Evolutionary conservation across 345 rosid species (phyloP).

Genomic region (Gossypium ekmanianum): DNA sequence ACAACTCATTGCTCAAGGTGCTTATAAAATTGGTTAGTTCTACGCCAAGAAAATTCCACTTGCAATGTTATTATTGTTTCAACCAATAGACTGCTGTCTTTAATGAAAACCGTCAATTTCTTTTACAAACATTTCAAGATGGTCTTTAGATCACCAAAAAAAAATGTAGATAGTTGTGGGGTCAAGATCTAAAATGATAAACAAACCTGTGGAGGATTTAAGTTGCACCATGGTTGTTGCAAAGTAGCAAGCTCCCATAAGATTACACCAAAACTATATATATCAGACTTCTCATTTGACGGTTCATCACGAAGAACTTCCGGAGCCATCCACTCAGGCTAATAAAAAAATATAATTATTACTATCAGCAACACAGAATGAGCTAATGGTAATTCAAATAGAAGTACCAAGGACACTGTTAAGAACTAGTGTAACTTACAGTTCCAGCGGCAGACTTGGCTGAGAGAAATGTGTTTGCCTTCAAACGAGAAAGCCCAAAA

Average conservation of each 20-base stretch:
- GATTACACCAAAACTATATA: conserved; percentile 95
- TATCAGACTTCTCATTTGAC: conserved; percentile 92
- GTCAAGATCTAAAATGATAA: background rate
- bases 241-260: conserved; percentile 96
- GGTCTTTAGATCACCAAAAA: background rate
- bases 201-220: conserved; percentile 97
- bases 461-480: conserved; percentile 92
- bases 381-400: conserved; percentile 3
- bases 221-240: conserved; percentile 94
- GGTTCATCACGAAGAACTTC: conserved; percentile 97
- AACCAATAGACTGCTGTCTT: background rate
- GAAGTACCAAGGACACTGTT: conserved; percentile 1
- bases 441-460: conserved; percentile 99
- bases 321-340: conserved; percentile 99
- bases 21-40: background rate
- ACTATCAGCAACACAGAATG: conserved; percentile 7
- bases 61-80: background rate
- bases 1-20: background rate
- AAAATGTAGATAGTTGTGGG: background rate
- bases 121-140: background rate
- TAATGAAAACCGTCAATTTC: background rate
- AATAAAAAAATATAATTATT: conserved; percentile 20
- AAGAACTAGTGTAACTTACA: conserved; percentile 51
- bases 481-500: conserved; percentile 97
- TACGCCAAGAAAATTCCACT: background rate